Base-by-base conservation (phyloP, 2,329 filamentous ascomycete genomes). In the Trichoderma sp. region DNA sequence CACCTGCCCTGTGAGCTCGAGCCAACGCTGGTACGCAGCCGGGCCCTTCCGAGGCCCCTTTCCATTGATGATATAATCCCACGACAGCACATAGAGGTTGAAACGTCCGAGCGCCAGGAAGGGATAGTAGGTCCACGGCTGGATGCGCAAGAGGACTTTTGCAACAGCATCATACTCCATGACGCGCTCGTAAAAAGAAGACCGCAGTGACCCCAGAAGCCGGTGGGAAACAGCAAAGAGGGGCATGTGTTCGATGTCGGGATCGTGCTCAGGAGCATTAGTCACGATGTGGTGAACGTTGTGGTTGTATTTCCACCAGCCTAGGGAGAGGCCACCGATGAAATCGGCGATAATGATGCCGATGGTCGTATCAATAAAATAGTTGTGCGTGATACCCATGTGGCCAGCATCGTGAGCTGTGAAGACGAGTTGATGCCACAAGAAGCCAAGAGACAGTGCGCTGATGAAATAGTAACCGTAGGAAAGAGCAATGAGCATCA, bases 241-340 rank as follows among this genome's bases (percentile, higher is more conserved):
- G 0, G 90, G 90, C 61, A 91, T 82, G 76, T 92, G 89, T 71
- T 91, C 87, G 67, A 86, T 86, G 72, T 87, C 85, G 7, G 85
- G 85, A 68, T 87, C 85, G 70, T 86, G 84, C 73, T 86, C 84
- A 2, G 87, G 86, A 72, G 84, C 81, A 79, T 90, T 90, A 52
- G 88, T 90, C 67, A 90, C 79, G 3, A 90, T 82, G 71, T 90
- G 88, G 75, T 90, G 88, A 3, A 90, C 86, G 67, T 90, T 90
- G 79, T 90, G 88, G 63, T 84, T 89, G 72, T 85, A 85, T 80
- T 90, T 90, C 88, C 88, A 90, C 88, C 88, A 90, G 19, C 88
- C 87, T 64, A 90, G 87, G 3, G 86, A 89, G 19, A 90, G 80
- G 39, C 88, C 88, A 70, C 87, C 89, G 79, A 86, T 87, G 72